These are phyloP conservation scores for Nephelium lappaceum DNA, from an alignment of 345 rosid genomes.

Conservation along the genomic window DNA sequence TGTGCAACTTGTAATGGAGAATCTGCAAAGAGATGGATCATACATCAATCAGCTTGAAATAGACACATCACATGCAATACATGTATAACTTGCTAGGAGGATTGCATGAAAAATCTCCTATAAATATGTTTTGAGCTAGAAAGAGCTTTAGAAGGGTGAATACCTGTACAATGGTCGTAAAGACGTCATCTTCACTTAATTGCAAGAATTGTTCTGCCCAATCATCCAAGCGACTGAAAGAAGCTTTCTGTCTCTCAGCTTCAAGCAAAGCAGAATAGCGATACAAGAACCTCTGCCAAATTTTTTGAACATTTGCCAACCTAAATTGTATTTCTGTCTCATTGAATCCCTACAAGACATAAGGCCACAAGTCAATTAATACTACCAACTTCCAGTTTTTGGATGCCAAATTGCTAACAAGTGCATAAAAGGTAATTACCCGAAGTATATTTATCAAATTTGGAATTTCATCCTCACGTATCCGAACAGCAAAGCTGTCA, in stretches of 20 bases:
- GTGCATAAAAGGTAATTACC: conserved; percentile 44
- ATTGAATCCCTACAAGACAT: conserved; percentile 55
- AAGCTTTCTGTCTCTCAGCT: conserved; percentile 75
- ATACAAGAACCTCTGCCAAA: conserved; percentile 89
- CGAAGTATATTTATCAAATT: conserved; percentile 79
- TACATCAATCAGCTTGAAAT: not conserved
- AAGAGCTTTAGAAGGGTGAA: not conserved
- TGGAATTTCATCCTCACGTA: conserved; percentile 85
- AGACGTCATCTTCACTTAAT: conserved; percentile 75
- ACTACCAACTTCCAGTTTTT: conserved; percentile 1
- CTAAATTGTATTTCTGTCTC: conserved; percentile 75
- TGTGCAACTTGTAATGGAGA: conserved; percentile 82
- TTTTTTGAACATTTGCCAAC: conserved; percentile 66
- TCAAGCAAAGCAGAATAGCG: conserved; percentile 82
- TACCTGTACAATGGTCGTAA: conserved; percentile 85
- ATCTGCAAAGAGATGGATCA: conserved; percentile 31
- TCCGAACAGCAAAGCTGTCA: conserved; percentile 89
- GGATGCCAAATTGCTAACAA: conserved; percentile 3
- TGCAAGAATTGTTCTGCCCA: conserved; percentile 72
- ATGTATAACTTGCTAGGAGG: not conserved
- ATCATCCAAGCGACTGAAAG: conserved; percentile 47
- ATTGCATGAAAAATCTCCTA: not conserved
- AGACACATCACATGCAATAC: not conserved
- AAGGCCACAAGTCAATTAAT: conserved; percentile 14
- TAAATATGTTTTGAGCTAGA: not conserved